Conservation (phyloP, 257 asterid species). For the Solanum ossicruentum region DNA sequence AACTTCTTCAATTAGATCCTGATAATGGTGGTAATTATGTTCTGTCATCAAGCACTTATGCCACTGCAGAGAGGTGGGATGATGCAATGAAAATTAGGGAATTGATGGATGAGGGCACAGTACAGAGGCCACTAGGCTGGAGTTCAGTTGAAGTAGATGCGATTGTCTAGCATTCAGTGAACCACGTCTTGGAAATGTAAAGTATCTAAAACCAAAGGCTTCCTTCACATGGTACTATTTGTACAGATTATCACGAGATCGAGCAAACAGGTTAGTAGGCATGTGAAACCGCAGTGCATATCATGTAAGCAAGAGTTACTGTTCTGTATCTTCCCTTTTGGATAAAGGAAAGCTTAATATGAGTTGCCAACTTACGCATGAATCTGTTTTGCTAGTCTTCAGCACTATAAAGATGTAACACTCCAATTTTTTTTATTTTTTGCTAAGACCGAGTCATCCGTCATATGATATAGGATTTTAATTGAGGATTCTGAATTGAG, state of each 20-base stretch:
- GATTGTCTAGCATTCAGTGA: not conserved
- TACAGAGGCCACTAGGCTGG: slow-evolving; percentile 26
- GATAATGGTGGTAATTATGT: slow-evolving; percentile 16
- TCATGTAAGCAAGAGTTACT: not conserved
- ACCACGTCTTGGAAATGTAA: not conserved
- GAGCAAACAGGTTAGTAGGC: not conserved
- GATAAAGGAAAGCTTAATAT: not conserved
- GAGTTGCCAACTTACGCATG: not conserved
- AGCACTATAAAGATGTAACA: not conserved
- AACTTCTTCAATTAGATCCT: slow-evolving; percentile 25
- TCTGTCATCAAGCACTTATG: slow-evolving; percentile 13
- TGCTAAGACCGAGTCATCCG: too few species aligned
- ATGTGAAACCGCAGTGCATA: not conserved
- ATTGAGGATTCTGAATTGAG: too few species aligned
- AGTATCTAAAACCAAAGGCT: not conserved
- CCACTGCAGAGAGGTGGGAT: slow-evolving; percentile 26
- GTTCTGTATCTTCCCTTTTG: not conserved
- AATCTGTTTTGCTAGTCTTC: not conserved
- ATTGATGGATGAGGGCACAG: slow-evolving; percentile 10
- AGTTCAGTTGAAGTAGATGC: slow-evolving; percentile 16
- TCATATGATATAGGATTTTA: too few species aligned
- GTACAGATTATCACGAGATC: not conserved
- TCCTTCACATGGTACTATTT: not conserved
- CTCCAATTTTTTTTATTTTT: too few species aligned
- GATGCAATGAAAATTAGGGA: slow-evolving; percentile 17